phyloP scores from a whole-genome alignment of 2,329 filamentous ascomycete genomes.

The Colletotrichum tanaceti region DNA sequence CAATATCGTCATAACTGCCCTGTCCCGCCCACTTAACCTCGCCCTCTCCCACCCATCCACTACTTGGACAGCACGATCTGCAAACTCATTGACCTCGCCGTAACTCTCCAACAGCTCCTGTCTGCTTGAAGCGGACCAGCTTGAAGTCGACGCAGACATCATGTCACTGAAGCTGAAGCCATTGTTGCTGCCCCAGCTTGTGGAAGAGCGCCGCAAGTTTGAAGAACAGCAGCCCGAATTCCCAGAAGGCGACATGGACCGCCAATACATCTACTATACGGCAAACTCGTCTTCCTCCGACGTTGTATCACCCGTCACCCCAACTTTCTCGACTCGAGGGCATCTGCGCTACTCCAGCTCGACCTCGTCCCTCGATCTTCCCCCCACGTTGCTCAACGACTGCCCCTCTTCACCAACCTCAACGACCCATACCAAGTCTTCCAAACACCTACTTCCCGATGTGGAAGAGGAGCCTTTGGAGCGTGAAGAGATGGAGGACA shows the following conservation, averaged over 20 bases:
- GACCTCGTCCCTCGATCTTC: constrained; percentile 78
- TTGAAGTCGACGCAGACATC: constrained; percentile 28
- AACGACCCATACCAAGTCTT: constrained; percentile 58
- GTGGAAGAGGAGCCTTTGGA: constrained; percentile 86
- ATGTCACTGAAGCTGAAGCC: constrained; percentile 65
- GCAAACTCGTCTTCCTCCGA: constrained; percentile 73
- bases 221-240: constrained; percentile 48
- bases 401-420: constrained; percentile 65
- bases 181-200: constrained; percentile 64
- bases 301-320: constrained; percentile 75
- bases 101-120: neutral
- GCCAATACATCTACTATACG: constrained; percentile 57
- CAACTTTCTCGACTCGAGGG: constrained; percentile 74
- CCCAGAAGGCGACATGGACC: constrained; percentile 50
- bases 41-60: constrained; percentile 10
- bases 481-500: constrained; percentile 66
- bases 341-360: constrained; percentile 79
- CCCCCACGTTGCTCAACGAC: constrained; percentile 59
- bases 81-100: neutral
- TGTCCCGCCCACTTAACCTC: constrained; percentile 15
- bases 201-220: constrained; percentile 61
- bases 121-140: constrained; percentile 22
- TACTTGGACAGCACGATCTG: constrained; percentile 5
- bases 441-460: constrained; percentile 79
- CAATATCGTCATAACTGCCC: constrained; percentile 23